phyloP scores from a whole-genome alignment of 257 asterid species.

The Ligustrum vulgare region DNA sequence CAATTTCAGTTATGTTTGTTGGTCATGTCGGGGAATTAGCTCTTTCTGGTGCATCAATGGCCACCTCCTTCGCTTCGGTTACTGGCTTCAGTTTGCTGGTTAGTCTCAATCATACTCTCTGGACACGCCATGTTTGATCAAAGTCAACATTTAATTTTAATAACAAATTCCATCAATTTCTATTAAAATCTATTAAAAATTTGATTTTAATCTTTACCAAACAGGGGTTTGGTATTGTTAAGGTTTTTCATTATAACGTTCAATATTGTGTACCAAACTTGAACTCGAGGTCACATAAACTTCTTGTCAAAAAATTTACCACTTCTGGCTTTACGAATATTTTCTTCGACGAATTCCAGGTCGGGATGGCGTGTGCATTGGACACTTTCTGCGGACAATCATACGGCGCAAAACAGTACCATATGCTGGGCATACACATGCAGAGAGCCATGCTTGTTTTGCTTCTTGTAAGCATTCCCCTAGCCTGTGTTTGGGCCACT shows the following conservation, averaged over 20 bases:
- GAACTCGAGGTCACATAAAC: background rate
- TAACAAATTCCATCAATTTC: too few relatives aligned
- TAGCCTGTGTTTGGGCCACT: conserved; percentile 61
- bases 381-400: conserved; percentile 74
- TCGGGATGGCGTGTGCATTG: conserved; percentile 64
- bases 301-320: background rate
- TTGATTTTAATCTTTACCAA: too few relatives aligned
- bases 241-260: background rate
- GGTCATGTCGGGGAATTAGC: conserved; percentile 64
- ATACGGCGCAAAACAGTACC: conserved; percentile 65
- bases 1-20: conserved; percentile 65
- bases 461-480: conserved; percentile 46
- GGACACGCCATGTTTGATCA: background rate
- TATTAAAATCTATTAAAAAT: too few relatives aligned
- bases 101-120: background rate
- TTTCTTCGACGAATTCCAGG: conserved; percentile 25
- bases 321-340: background rate
- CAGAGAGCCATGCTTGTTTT: conserved; percentile 67
- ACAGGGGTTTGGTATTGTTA: background rate
- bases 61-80: conserved; percentile 66
- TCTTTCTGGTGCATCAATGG: conserved; percentile 73
- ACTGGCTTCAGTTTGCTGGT: conserved; percentile 61
- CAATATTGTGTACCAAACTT: background rate
- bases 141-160: too few relatives aligned
- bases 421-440: conserved; percentile 67